phyloP scores from a whole-genome alignment of 2,329 filamentous ascomycete species.

The Trichoderma semiorbis region DNA sequence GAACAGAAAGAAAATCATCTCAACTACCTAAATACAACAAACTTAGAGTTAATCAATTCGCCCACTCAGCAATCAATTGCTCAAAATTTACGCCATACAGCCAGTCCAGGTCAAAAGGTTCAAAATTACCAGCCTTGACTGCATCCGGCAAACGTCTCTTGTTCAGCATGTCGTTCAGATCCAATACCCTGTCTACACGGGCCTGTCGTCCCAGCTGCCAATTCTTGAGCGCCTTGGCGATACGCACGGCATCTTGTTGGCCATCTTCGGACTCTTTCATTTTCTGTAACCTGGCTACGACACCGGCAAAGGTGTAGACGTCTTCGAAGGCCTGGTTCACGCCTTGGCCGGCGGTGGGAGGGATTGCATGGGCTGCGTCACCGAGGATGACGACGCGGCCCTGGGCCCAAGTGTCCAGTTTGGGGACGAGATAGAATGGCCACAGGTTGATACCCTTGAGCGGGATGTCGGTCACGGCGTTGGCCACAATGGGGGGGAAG shows the following conservation, averaged over 20 bases:
- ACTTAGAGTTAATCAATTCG: neutral
- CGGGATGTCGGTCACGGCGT: conserved; percentile 31
- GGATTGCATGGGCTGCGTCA: conserved; percentile 48
- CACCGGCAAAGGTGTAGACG: conserved; percentile 41
- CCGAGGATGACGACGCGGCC: conserved; percentile 43
- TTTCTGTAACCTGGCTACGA: conserved; percentile 31
- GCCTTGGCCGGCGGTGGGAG: conserved; percentile 45
- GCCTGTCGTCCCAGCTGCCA: conserved; percentile 50
- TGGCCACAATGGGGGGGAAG: conserved; percentile 36
- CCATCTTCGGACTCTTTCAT: conserved; percentile 20
- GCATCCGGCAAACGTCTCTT: conserved; percentile 42
- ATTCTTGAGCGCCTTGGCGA: conserved; percentile 28
- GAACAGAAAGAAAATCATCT: too few species aligned
- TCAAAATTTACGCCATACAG: conserved; percentile 41
- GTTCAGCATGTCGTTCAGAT: conserved; percentile 47
- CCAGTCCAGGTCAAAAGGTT: conserved; percentile 39
- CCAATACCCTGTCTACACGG: conserved; percentile 45
- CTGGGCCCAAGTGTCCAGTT: conserved; percentile 41
- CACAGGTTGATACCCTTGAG: conserved; percentile 41
- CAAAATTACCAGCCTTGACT: conserved; percentile 23
- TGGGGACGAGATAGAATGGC: conserved; percentile 48
- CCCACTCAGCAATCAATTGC: conserved; percentile 29
- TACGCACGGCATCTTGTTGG: neutral
- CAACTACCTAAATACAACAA: neutral
- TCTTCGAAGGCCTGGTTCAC: conserved; percentile 50